Base-by-base conservation (phyloP, 805 yeast genomes). In the Yarrowia sp. region DNA sequence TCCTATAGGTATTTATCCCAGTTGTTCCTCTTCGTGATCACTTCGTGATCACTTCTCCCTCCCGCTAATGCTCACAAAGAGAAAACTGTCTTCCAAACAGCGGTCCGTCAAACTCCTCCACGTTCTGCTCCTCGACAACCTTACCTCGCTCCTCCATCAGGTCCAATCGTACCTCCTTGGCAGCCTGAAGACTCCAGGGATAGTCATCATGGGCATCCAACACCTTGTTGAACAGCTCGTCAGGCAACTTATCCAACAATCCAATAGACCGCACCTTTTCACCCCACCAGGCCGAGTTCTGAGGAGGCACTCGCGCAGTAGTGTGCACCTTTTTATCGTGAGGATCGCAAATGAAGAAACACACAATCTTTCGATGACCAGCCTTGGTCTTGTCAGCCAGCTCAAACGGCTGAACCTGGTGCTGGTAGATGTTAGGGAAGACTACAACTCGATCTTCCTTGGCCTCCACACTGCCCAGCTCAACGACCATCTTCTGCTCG, bases 291-390 rank as follows among this genome's bases (percentile, higher is more conserved):
- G 68, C 70, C 40, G 67, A 46, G 66, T 77, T 80, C 67, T 78
- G 80, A 2, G 79, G 79, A 4, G 80, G 79, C 3, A 79, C 80
- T 4, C 71, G 66, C 2, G 69, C 74, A 0, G 79, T 72, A 2
- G 77, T 32, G 2, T 70, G 64, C 0, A 77, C 78, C 14, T 38
- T 48, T 1, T 71, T 68, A 66, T 77, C 73, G 64, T 70, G 62
- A 0, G 80, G 81, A 63, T 78, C 80, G n/a, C 73, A 75, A 3
- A 79, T 21, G 62, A 79, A 79, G 66, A 78, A 77, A 61, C 80
- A 77, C 59, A 79, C 68, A 32, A 79, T 78, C 66, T 77, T 77
- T 32, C 81, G 68, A 66, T 73, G 74, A 1, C 82, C 82, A 0
- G 73, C 71, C 65, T 74, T 78, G 7, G 76, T 59, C 65, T 69